Percentiles rank a stretch among this genome's conserved stretches.
These are phyloP conservation scores for Lenzites betulinus DNA, from an alignment of 768 basidiomycete species.

Conservation along the genomic window DNA sequence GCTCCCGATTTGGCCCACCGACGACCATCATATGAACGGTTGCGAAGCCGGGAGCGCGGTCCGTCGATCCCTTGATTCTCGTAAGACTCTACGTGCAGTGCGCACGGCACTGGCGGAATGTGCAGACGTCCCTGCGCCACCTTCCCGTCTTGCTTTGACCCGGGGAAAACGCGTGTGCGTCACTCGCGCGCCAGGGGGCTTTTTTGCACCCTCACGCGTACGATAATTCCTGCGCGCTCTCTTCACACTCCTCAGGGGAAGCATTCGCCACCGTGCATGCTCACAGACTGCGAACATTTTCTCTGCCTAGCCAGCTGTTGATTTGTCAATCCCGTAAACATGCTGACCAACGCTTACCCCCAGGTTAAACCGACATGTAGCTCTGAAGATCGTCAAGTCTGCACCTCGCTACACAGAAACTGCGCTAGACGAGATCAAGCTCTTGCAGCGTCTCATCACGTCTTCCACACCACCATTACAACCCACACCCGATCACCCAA, in stretches of 20 bases:
- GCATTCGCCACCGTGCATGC: too few relatives aligned
- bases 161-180: too few relatives aligned
- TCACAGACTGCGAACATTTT: too few relatives aligned
- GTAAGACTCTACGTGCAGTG: neutral
- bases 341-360: constrained; percentile 18
- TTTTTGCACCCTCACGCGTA: too few relatives aligned
- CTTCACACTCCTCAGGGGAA: too few relatives aligned
- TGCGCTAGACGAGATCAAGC: constrained; percentile 97
- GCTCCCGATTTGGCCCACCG: neutral
- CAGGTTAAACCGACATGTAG: constrained; percentile 95
- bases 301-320: too few relatives aligned
- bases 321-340: too few relatives aligned
- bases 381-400: constrained; percentile 98
- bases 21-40: neutral
- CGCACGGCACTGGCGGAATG: too few relatives aligned
- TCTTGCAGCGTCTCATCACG: constrained; percentile 92
- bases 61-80: constrained; percentile 10
- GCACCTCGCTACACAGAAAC: constrained; percentile 97
- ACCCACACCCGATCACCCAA: constrained; percentile 50
- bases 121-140: too few relatives aligned
- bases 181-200: too few relatives aligned
- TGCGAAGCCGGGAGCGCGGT: neutral
- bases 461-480: constrained; percentile 62
- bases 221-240: too few relatives aligned
- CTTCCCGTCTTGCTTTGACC: too few relatives aligned